phyloP scores from a whole-genome alignment of 2,329 filamentous ascomycete genomes.

The Exserohilum turcica region DNA sequence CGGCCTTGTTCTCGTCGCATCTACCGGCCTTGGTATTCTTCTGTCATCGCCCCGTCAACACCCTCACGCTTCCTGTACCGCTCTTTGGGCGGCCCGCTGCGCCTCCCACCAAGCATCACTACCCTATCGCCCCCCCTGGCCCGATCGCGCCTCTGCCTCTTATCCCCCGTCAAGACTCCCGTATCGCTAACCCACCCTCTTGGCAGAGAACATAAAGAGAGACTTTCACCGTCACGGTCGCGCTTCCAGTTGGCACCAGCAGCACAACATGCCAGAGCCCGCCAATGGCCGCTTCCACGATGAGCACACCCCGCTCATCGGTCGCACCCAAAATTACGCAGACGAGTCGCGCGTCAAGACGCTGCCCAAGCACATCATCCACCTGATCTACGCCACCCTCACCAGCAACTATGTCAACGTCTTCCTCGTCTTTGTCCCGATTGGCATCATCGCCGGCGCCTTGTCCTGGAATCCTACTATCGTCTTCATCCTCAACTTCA shows the following conservation, averaged over 20 bases:
- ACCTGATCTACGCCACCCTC: constrained; percentile 51
- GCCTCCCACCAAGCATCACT: constrained; percentile 8
- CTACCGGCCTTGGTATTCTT: constrained; percentile 12
- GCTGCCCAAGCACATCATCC: constrained; percentile 38
- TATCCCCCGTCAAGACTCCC: background rate
- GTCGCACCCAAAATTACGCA: constrained; percentile 19
- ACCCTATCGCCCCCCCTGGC: constrained; percentile 1
- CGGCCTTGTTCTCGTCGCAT: constrained; percentile 13
- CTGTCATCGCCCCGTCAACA: constrained; percentile 1
- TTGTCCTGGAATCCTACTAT: constrained; percentile 67
- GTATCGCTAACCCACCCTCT: constrained; percentile 15
- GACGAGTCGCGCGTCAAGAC: constrained; percentile 37
- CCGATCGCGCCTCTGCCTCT: constrained; percentile 4
- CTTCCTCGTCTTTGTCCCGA: constrained; percentile 73
- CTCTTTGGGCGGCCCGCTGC: background rate
- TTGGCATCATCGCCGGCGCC: constrained; percentile 71
- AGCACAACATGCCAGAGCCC: constrained; percentile 30
- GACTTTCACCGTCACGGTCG: constrained; percentile 41
- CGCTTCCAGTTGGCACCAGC: constrained; percentile 19
- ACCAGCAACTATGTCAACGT: constrained; percentile 67
- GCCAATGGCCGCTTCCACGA: constrained; percentile 33
- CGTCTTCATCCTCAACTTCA: constrained; percentile 78
- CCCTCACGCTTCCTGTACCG: constrained; percentile 1
- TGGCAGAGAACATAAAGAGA: constrained; percentile 41
- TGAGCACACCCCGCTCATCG: constrained; percentile 41